These are phyloP conservation scores for Exidia glandulosa DNA, from an alignment of 768 basidiomycete species.

Conservation along the genomic window DNA sequence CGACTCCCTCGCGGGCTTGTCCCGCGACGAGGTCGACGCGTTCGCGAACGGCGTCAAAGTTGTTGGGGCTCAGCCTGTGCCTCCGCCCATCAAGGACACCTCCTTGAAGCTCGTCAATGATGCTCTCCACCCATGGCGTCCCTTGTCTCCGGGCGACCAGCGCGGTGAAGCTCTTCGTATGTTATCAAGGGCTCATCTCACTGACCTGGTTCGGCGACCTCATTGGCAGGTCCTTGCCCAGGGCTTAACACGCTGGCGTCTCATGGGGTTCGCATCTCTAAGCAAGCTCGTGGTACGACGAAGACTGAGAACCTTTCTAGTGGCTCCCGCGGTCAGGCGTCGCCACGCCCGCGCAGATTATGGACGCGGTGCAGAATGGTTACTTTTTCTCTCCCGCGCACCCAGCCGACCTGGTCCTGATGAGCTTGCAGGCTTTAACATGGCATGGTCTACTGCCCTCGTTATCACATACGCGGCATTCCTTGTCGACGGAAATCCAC, in stretches of 20 bases:
- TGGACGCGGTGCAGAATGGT: slow-evolving; percentile 4
- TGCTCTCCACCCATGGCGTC: slow-evolving; percentile 1
- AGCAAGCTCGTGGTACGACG: no score
- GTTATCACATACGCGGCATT: slow-evolving; percentile 2
- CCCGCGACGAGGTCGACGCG: not conserved
- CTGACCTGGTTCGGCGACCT: not conserved
- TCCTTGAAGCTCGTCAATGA: slow-evolving; percentile 1
- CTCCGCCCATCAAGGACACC: not conserved
- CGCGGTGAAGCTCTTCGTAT: not conserved
- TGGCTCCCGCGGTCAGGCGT: slow-evolving; percentile 3
- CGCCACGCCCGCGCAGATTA: slow-evolving; percentile 3
- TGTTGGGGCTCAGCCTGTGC: not conserved
- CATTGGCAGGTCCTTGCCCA: slow-evolving; percentile 2
- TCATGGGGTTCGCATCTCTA: not conserved
- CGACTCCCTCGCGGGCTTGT: slow-evolving; percentile 1
- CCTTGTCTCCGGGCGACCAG: not conserved
- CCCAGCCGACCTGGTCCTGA: not conserved
- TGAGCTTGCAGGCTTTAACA: slow-evolving; percentile 7
- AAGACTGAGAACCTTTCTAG: not conserved
- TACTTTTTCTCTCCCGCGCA: not conserved
- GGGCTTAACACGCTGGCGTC: slow-evolving; percentile 3
- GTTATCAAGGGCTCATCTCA: not conserved
- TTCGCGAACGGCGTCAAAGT: not conserved
- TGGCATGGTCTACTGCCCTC: slow-evolving; percentile 1
- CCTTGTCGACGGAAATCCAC: slow-evolving; percentile 4